These are phyloP conservation scores for Solanum hybrid DNA, from an alignment of 305 asterid species.

Conservation along the genomic window DNA sequence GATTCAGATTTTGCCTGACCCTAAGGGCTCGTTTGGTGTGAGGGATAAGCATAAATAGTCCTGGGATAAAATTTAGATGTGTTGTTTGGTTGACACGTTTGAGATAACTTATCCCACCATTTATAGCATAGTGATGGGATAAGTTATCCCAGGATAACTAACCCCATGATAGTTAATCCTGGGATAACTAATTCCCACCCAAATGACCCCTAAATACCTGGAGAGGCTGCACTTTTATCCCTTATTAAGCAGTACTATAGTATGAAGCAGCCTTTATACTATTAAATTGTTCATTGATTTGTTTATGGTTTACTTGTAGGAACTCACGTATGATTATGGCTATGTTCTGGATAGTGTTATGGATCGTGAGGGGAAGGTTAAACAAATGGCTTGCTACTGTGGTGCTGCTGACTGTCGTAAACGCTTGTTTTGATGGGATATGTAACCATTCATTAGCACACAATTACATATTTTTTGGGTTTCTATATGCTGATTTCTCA, in stretches of 20 bases:
- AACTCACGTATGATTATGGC: slow-evolving; percentile 73
- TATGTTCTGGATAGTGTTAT: slow-evolving; percentile 66
- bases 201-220: background rate
- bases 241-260: background rate
- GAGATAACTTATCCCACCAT: too few species aligned
- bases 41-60: too few species aligned
- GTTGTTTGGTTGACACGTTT: too few species aligned
- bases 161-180: too few species aligned
- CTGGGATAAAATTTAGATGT: too few species aligned
- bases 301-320: slow-evolving; percentile 27
- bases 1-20: background rate
- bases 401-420: slow-evolving; percentile 68
- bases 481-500: background rate
- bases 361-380: slow-evolving; percentile 54
- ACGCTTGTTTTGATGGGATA: slow-evolving; percentile 37
- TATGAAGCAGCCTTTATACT: background rate
- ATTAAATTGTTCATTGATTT: background rate
- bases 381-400: slow-evolving; percentile 50
- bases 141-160: too few species aligned
- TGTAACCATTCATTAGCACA: background rate
- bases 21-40: background rate
- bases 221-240: background rate
- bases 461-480: background rate
- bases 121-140: too few species aligned
- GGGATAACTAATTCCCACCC: too few species aligned